Base-by-base conservation (phyloP, 106 monocot genomes). In the Apostasia shenzhenica region DNA sequence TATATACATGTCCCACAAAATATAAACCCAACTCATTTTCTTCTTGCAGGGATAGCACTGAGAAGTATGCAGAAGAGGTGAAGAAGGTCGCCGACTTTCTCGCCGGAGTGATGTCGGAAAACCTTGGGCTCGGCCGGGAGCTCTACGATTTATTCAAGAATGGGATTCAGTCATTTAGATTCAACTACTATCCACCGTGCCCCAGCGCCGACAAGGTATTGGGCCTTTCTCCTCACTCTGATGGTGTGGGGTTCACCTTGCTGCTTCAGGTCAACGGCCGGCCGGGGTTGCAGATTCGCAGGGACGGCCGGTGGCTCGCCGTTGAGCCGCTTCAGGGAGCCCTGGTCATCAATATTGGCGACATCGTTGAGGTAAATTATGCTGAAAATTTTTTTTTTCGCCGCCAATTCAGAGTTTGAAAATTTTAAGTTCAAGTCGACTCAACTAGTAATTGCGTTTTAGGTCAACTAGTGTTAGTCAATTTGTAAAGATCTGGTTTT, bases 141-240 rank as follows among this genome's bases (percentile, higher is more conserved):
- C 8, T 79, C 26, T 53, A 61, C 3, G 53, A 56, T 10, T 0
- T 57, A 6, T 76, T 76, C 40, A 54, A 54, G 14, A 40, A 42
- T 45, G 74, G 70, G 0, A 43, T 69, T 11, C 79, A 74, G 49
- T 8, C 55, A 11, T 12, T 74, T 1, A n/a, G 55, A 14, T 55
- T 74, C 1, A 69, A 80, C 49, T 70, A 75, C 41, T 80, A 80
- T 45, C 79, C 79, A 2, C 74, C 74, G 6, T 80, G 79, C 56
- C 61, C 67, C 6, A 39, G 3, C 7, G 55, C 65, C 5, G 56
- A 65, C 8, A 74, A 70, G 70, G 63, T 75, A 38, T 3, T 69
- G 37, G 79, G 79, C 14, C 37, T 79, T 3, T 68, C 68, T 41
- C 79, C 73, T 12, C 79, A 74, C 62, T 73, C 79, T 1, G 79